Evolutionary conservation across 2,329 filamentous ascomycete genomes (phyloP).

Genomic region (Daldinia sp.): DNA sequence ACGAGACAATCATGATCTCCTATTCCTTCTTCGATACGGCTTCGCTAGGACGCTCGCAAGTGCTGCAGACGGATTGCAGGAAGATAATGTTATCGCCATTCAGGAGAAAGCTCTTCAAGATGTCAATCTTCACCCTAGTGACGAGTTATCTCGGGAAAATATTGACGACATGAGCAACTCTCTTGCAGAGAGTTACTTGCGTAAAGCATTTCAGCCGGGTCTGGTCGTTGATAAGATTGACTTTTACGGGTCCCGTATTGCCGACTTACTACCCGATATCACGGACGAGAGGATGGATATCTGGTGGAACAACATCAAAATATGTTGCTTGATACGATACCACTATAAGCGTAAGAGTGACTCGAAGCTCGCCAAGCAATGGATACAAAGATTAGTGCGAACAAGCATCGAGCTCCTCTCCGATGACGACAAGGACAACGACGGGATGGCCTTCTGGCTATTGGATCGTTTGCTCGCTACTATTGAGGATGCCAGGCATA

Average conservation of each 20-base stretch:
- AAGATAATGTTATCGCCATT: conserved; percentile 42
- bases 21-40: conserved; percentile 47
- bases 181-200: conserved; percentile 47
- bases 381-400: conserved; percentile 43
- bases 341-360: conserved; percentile 43
- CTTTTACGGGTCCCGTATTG: conserved; percentile 41
- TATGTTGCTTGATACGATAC: conserved; percentile 49
- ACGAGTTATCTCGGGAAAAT: conserved; percentile 39
- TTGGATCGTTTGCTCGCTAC: conserved; percentile 43
- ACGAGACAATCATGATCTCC: conserved; percentile 45
- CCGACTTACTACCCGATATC: conserved; percentile 44
- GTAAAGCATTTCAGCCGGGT: conserved; percentile 43
- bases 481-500: conserved; percentile 43
- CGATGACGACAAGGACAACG: conserved; percentile 49
- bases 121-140: conserved; percentile 44
- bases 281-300: conserved; percentile 37
- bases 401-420: conserved; percentile 49
- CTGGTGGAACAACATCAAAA: conserved; percentile 39
- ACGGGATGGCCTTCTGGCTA: conserved; percentile 47
- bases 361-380: conserved; percentile 37
- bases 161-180: conserved; percentile 44
- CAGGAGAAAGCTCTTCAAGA: conserved; percentile 46
- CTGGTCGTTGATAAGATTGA: conserved; percentile 40
- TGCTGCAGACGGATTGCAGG: conserved; percentile 33
- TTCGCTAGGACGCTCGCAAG: conserved; percentile 46